These are phyloP conservation scores for Fistulina hepatica DNA, from an alignment of 1,284 basidiomycete genomes.

Conservation along the genomic window DNA sequence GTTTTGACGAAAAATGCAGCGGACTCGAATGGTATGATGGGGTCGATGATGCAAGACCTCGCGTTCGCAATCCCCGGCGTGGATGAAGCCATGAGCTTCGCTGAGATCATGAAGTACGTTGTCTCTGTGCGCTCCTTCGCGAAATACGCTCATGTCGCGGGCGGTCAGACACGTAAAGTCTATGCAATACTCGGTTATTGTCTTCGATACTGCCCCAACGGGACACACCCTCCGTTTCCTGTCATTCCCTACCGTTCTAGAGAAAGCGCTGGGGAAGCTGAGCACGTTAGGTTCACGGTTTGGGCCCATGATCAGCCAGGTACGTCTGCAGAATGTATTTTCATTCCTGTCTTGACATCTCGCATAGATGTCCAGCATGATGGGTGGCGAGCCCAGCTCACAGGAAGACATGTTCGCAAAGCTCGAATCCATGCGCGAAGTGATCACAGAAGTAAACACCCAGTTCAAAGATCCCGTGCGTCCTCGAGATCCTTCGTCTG, in stretches of 20 bases:
- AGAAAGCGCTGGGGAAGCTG: conserved; percentile 95
- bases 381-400: conserved; percentile 80
- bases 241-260: conserved; percentile 94
- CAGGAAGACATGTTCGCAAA: conserved; percentile 99
- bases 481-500: conserved; percentile 14
- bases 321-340: conserved; percentile 21
- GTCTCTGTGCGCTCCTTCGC: conserved; percentile 1
- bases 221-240: conserved; percentile 98
- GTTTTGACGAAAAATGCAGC: conserved; percentile 34
- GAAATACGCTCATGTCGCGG: conserved; percentile 3
- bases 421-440: conserved; percentile 91
- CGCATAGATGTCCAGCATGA: conserved; percentile 80
- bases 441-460: conserved; percentile 98
- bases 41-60: conserved; percentile 98
- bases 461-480: conserved; percentile 97
- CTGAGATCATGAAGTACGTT: conserved; percentile 97
- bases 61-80: conserved; percentile 99
- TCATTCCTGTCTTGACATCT: background rate
- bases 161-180: conserved; percentile 86
- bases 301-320: conserved; percentile 94
- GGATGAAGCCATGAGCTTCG: conserved; percentile 99
- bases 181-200: conserved; percentile 99
- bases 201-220: conserved; percentile 98
- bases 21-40: conserved; percentile 93
- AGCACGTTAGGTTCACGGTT: conserved; percentile 86